Conservation (phyloP, 2,329 filamentous ascomycete genomes). For the Leptographium wingfieldii region DNA sequence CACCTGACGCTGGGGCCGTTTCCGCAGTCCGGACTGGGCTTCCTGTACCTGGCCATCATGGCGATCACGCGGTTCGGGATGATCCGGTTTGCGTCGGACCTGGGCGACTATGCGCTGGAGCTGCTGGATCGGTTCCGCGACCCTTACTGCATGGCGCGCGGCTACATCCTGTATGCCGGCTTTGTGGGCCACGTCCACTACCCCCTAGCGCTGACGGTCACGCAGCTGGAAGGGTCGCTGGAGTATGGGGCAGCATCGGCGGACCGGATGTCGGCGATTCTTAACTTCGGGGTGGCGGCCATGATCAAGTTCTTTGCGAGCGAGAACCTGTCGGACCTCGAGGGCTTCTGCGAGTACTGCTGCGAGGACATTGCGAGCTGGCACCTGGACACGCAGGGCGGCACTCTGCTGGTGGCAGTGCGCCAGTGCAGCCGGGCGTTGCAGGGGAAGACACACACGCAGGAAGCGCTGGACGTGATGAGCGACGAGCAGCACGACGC, state of each 20-base stretch:
- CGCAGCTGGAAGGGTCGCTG: slow-evolving; percentile 50
- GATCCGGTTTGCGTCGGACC: slow-evolving; percentile 52
- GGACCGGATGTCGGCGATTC: slow-evolving; percentile 58
- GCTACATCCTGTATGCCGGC: slow-evolving; percentile 54
- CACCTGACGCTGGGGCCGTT: slow-evolving; percentile 53
- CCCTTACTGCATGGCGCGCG: slow-evolving; percentile 52
- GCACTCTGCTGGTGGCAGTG: slow-evolving; percentile 52
- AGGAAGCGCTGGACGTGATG: slow-evolving; percentile 43
- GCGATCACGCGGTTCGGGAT: slow-evolving; percentile 58
- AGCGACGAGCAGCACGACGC: slow-evolving; percentile 55
- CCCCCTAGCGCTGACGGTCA: slow-evolving; percentile 44
- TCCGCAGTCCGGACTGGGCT: slow-evolving; percentile 56
- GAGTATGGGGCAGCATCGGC: slow-evolving; percentile 55
- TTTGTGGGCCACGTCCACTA: slow-evolving; percentile 60
- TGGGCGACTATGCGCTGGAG: slow-evolving; percentile 49
- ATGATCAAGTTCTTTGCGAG: slow-evolving; percentile 57
- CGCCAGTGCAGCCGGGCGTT: slow-evolving; percentile 56
- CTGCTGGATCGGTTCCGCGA: slow-evolving; percentile 52
- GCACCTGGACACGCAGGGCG: slow-evolving; percentile 58
- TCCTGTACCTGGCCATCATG: slow-evolving; percentile 56
- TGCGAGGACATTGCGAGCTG: slow-evolving; percentile 63
- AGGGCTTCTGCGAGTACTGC: slow-evolving; percentile 58
- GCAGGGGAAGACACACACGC: slow-evolving; percentile 56
- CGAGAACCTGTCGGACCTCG: slow-evolving; percentile 56
- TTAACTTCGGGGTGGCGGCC: slow-evolving; percentile 57